Evolutionary conservation across 257 asterid genomes (phyloP).

Genomic region (Scutellaria minor): DNA sequence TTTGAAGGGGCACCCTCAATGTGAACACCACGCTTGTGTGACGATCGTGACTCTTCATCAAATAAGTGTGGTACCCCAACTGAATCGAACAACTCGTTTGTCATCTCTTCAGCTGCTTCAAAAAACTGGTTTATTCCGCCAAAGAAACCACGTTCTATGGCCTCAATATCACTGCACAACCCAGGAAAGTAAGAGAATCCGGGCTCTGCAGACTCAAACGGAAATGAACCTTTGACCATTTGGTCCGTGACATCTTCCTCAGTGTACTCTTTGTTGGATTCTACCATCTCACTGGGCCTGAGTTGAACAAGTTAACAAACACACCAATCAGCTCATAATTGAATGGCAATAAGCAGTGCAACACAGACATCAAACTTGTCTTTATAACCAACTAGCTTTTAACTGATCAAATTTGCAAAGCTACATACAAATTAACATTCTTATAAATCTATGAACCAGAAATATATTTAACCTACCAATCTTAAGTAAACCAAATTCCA

Average conservation of each 20-base stretch:
- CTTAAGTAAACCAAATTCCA: background rate
- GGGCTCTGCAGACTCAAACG: constrained; percentile 42
- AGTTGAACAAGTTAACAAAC: constrained; percentile 25
- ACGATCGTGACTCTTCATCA: constrained; percentile 30
- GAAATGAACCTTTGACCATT: constrained; percentile 55
- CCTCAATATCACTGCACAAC: constrained; percentile 65
- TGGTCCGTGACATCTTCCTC: constrained; percentile 86
- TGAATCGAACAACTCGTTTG: constrained; percentile 53
- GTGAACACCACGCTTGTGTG: constrained; percentile 48
- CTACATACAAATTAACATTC: background rate
- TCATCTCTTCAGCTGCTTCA: constrained; percentile 67
- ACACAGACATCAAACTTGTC: background rate
- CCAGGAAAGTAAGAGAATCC: constrained; percentile 65
- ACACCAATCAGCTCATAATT: constrained; percentile 11
- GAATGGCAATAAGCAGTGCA: background rate
- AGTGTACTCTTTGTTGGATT: constrained; percentile 67
- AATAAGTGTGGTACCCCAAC: constrained; percentile 40
- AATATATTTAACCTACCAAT: background rate
- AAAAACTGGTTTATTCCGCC: constrained; percentile 46
- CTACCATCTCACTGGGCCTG: constrained; percentile 86
- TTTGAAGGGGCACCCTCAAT: constrained; percentile 45
- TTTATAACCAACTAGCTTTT: background rate
- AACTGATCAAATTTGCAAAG: background rate
- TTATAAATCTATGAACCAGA: too few relatives aligned
- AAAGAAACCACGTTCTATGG: constrained; percentile 62